These are phyloP conservation scores for Trichophaea hybrida DNA, from an alignment of 2,329 filamentous ascomycete genomes.

Conservation along the genomic window DNA sequence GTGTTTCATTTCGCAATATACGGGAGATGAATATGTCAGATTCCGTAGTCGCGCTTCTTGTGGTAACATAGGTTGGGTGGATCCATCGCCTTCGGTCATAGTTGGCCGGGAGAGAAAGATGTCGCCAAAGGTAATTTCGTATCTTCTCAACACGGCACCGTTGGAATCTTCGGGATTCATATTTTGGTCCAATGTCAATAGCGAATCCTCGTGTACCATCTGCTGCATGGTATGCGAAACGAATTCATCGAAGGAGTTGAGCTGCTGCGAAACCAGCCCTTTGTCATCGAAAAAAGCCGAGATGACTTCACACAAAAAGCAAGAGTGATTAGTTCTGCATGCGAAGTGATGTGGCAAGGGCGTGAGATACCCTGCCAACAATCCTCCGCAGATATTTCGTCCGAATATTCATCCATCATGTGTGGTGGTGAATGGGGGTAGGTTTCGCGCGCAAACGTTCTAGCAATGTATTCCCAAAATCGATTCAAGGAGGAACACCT, in stretches of 20 bases:
- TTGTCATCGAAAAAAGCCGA: slow-evolving; percentile 93
- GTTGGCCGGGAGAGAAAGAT: slow-evolving; percentile 80
- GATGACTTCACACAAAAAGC: slow-evolving; percentile 50
- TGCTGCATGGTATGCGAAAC: slow-evolving; percentile 88
- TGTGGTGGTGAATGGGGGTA: not conserved
- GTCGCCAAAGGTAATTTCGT: slow-evolving; percentile 86
- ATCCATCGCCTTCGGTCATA: slow-evolving; percentile 84
- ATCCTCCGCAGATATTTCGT: slow-evolving; percentile 84
- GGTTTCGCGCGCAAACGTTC: not conserved
- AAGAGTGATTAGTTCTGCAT: not conserved
- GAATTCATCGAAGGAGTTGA: slow-evolving; percentile 97
- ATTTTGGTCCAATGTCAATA: slow-evolving; percentile 85
- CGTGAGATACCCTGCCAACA: slow-evolving; percentile 49
- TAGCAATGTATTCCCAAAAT: not conserved
- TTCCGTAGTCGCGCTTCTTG: slow-evolving; percentile 94
- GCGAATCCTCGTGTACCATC: slow-evolving; percentile 80
- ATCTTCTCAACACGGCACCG: slow-evolving; percentile 73
- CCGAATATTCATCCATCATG: slow-evolving; percentile 42
- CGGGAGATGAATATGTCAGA: slow-evolving; percentile 81
- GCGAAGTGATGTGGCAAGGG: not conserved
- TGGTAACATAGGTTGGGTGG: slow-evolving; percentile 69
- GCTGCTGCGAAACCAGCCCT: slow-evolving; percentile 89
- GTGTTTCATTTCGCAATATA: slow-evolving; percentile 79
- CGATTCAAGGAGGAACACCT: not conserved
- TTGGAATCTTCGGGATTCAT: slow-evolving; percentile 55